phyloP scores from a whole-genome alignment of 2,329 filamentous ascomycete species.

The Elsinoe arachidis region DNA sequence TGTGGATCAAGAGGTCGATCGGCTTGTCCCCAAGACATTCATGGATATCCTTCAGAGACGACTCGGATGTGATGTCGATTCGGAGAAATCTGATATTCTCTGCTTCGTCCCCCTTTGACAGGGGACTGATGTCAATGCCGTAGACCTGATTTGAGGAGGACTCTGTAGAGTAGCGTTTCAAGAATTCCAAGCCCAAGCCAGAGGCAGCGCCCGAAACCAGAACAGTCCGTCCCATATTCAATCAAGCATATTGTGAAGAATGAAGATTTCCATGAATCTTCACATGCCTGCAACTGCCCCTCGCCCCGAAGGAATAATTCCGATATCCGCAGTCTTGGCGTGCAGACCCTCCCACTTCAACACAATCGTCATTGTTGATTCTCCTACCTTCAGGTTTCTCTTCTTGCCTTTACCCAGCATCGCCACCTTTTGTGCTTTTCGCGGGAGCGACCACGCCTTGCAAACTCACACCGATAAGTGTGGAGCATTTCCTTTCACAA shows the following conservation, averaged over 20 bases:
- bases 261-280: neutral
- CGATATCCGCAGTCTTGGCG: constrained; percentile 1
- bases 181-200: constrained; percentile 31
- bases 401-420: neutral
- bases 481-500: neutral
- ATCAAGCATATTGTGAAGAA: neutral
- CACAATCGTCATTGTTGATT: constrained; percentile 10
- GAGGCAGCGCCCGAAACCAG: constrained; percentile 32
- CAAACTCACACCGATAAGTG: no score
- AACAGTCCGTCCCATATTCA: constrained; percentile 20
- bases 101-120: constrained; percentile 6
- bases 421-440: no score
- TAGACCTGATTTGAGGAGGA: constrained; percentile 22
- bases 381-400: neutral
- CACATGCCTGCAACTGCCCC: neutral
- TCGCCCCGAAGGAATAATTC: neutral
- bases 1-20: constrained; percentile 36
- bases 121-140: constrained; percentile 25
- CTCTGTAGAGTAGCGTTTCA: constrained; percentile 21
- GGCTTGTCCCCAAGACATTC: constrained; percentile 17
- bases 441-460: no score
- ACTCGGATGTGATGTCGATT: constrained; percentile 24
- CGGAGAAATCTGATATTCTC: constrained; percentile 19
- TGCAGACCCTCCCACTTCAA: neutral
- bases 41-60: constrained; percentile 21